These are phyloP conservation scores for Cerioporus squamosus DNA, from an alignment of 1,284 basidiomycete genomes.

Conservation along the genomic window DNA sequence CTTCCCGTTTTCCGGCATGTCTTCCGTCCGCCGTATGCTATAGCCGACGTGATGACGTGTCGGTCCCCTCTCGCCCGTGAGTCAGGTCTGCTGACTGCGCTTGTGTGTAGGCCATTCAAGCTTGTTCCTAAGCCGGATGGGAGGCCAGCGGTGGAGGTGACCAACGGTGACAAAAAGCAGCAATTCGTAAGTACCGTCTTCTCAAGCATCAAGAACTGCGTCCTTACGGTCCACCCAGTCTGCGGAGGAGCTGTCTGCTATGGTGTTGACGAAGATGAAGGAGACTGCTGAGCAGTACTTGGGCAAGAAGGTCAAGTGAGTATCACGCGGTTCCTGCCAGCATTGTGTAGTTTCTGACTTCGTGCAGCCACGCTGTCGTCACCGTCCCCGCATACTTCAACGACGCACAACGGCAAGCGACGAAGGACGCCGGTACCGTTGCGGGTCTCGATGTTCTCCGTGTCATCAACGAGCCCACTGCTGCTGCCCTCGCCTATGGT, in stretches of 20 bases:
- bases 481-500: constrained; percentile 97
- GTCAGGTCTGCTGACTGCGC: neutral
- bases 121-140: constrained; percentile 75
- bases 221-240: constrained; percentile 74
- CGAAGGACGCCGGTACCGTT: constrained; percentile 96
- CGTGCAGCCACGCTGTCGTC: constrained; percentile 75
- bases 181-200: constrained; percentile 62
- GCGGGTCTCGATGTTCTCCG: constrained; percentile 97
- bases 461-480: constrained; percentile 99
- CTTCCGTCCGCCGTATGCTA: neutral
- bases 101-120: constrained; percentile 72
- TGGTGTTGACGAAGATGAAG: constrained; percentile 92
- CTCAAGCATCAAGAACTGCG: constrained; percentile 82
- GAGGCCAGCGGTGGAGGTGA: constrained; percentile 79
- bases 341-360: neutral
- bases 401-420: constrained; percentile 98
- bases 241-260: constrained; percentile 83
- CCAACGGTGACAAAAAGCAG: constrained; percentile 72
- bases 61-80: neutral
- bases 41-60: constrained; percentile 4
- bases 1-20: neutral
- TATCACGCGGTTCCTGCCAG: constrained; percentile 34
- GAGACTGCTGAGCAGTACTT: constrained; percentile 94
- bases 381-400: constrained; percentile 99
- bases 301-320: constrained; percentile 96